A percentile compares a stretch with the other conserved stretches of the same genome.
Evolutionary conservation across 495 filamentous ascomycete genomes (phyloP).

Genomic region (Acidomyces sp.): DNA sequence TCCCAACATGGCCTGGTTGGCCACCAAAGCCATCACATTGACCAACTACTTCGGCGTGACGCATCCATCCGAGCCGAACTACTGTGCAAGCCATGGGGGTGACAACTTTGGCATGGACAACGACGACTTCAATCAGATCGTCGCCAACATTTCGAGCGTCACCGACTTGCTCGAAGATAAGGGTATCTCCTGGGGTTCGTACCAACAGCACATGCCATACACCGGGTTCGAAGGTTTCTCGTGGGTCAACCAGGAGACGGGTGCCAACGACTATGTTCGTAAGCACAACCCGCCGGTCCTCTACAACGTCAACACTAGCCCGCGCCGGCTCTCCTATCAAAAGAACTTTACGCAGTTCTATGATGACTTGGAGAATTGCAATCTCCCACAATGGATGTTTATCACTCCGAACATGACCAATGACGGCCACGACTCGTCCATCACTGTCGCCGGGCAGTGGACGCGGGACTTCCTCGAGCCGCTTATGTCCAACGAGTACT

Average conservation of each 20-base stretch:
- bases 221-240: slow-evolving; percentile 26
- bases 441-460: slow-evolving; percentile 24
- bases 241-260: slow-evolving; percentile 28
- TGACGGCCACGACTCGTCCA: slow-evolving; percentile 27
- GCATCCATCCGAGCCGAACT: slow-evolving; percentile 36
- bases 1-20: slow-evolving; percentile 26
- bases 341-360: slow-evolving; percentile 27
- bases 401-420: slow-evolving; percentile 28
- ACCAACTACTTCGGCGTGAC: slow-evolving; percentile 38
- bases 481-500: slow-evolving; percentile 26
- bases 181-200: slow-evolving; percentile 27
- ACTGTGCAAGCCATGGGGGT: slow-evolving; percentile 22
- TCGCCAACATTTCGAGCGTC: slow-evolving; percentile 24
- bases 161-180: slow-evolving; percentile 26
- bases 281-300: slow-evolving; percentile 29
- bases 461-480: slow-evolving; percentile 26
- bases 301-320: slow-evolving; percentile 22
- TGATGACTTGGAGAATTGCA: slow-evolving; percentile 18
- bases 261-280: slow-evolving; percentile 27
- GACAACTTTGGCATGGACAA: slow-evolving; percentile 30
- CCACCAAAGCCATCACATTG: slow-evolving; percentile 24
- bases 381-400: slow-evolving; percentile 28
- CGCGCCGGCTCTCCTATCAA: slow-evolving; percentile 20
- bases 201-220: slow-evolving; percentile 29
- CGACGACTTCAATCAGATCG: slow-evolving; percentile 25